phyloP scores from a whole-genome alignment of 2,329 filamentous ascomycete genomes.

The Fusarium temperatum region DNA sequence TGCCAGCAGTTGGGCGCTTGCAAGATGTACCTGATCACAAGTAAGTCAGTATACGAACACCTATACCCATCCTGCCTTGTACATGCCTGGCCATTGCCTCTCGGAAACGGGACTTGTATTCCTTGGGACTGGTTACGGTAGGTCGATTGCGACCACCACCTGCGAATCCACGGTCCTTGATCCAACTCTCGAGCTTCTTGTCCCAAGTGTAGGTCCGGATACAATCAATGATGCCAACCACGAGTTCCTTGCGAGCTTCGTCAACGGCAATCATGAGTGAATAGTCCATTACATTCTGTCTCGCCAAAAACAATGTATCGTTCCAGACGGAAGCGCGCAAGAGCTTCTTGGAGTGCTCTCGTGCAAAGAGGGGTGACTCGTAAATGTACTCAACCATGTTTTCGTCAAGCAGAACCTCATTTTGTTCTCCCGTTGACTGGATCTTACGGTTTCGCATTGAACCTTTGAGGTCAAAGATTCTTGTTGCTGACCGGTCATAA shows the following conservation, averaged over 20 bases:
- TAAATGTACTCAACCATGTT: slow-evolving; percentile 99
- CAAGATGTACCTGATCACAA: slow-evolving; percentile 67
- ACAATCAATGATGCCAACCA: slow-evolving; percentile 98
- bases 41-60: slow-evolving; percentile 21
- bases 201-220: slow-evolving; percentile 99
- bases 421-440: slow-evolving; percentile 91
- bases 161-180: slow-evolving; percentile 92
- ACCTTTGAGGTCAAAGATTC: slow-evolving; percentile 95
- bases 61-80: background rate
- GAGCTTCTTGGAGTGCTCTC: slow-evolving; percentile 95
- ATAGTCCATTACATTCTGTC: slow-evolving; percentile 99
- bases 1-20: slow-evolving; percentile 82
- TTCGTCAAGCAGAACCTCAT: slow-evolving; percentile 95
- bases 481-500: slow-evolving; percentile 89
- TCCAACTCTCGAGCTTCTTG: slow-evolving; percentile 99
- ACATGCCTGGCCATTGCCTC: slow-evolving; percentile 94
- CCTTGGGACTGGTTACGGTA: slow-evolving; percentile 95
- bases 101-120: slow-evolving; percentile 95
- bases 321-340: slow-evolving; percentile 95
- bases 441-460: slow-evolving; percentile 99
- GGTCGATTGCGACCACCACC: slow-evolving; percentile 82
- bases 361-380: slow-evolving; percentile 92
- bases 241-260: slow-evolving; percentile 86
- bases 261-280: slow-evolving; percentile 98
- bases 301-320: slow-evolving; percentile 92